Evolutionary conservation across 2,329 filamentous ascomycete species (phyloP), one percentile per base, ranked within the genome.

Genomic region (Apiospora sp.): DNA sequence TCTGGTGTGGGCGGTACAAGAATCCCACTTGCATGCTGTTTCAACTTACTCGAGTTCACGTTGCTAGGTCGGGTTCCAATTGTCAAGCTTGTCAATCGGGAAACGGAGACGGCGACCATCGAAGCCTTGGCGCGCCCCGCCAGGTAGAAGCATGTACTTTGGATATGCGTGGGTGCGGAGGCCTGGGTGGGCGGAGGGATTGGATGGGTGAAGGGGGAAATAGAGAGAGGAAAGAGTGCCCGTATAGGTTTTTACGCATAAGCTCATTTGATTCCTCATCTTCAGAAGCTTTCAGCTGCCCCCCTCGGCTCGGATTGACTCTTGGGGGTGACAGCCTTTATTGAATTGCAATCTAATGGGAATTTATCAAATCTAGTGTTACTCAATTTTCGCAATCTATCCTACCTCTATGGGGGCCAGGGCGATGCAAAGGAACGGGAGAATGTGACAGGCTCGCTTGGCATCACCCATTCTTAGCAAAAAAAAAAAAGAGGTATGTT

Each of bases 61-160:
- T 51, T 51, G 10, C 5, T 54, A 54, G 49, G 49, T 54, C 49
- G 30, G 49, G 24, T 30, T 30, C 49, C 49, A 27, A 30, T 27
- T 16, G 49, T 54, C 24, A 54, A 27, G 3, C 24, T 54, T 30
- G 27, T 34, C 27, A 58, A 16, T 61, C 30, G 54, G 19, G 19
- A 37, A 61, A 61, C 54, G 54, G 54, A 58, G 51, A 58, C 51
- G 51, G 51, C 27, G 51, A 58, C 27, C 51, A 58, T 34, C 30
- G 1, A 22, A 30, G 13, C 6, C 49, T 61, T 22, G 19, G 8
- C 30, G 54, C 54, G 54, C 54, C 27, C 34, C 54, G 4, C 19
- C 30, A 49, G 7, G n/a, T 30, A 58, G 51, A 58, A 10, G 10
- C 37, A 41, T 41, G 37, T 41, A 41, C 37, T 41, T 41, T 41